Evolutionary conservation across 148 eudicot species (phyloP).

Genomic region (Diospyros kaki): DNA sequence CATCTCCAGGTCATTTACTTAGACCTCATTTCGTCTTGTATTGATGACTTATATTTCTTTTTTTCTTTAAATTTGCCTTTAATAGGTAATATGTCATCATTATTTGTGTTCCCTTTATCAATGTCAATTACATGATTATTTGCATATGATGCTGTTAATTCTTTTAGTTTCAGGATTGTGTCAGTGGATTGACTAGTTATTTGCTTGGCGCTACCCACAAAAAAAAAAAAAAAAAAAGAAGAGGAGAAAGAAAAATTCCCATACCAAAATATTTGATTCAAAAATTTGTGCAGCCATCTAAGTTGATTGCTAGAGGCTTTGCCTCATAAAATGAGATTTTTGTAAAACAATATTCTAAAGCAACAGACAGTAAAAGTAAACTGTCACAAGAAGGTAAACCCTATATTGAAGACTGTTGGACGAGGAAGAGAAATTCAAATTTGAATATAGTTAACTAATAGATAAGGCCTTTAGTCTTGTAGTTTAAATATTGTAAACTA

Average conservation of each 20-base stretch:
- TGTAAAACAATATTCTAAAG: no score
- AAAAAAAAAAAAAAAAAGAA: no score
- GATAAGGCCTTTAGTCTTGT: no score
- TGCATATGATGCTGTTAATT: neutral
- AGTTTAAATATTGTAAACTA: no score
- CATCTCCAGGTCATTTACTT: constrained; percentile 66
- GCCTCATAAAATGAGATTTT: neutral
- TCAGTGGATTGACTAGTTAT: neutral
- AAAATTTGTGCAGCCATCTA: neutral
- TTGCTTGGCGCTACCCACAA: neutral
- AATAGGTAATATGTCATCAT: neutral
- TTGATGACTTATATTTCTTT: neutral
- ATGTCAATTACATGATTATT: neutral
- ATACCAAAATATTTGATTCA: no score
- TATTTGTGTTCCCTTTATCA: neutral
- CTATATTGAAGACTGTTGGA: no score
- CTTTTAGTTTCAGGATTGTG: neutral
- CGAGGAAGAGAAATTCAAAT: no score
- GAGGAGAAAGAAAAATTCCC: no score
- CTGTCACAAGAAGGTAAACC: no score
- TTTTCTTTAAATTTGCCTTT: neutral
- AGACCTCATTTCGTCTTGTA: neutral
- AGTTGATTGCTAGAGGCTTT: neutral
- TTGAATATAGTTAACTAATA: no score
- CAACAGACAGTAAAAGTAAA: no score